A percentile compares a stretch with the other conserved stretches of the same genome.
These are phyloP conservation scores for Amanita muscaria DNA, from an alignment of 768 basidiomycete species.

Conservation along the genomic window DNA sequence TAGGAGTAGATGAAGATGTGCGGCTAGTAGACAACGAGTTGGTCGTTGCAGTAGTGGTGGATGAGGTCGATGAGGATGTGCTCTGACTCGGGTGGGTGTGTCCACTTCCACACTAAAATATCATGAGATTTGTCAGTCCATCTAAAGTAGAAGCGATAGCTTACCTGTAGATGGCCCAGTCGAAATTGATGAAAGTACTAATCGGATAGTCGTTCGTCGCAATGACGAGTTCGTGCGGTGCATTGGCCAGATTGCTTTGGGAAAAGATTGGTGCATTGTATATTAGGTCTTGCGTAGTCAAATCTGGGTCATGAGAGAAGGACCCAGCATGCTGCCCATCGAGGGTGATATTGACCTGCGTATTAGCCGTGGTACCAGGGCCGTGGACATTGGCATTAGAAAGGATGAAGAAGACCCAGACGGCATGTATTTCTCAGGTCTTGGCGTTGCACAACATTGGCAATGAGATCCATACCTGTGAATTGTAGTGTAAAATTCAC, in stretches of 20 bases:
- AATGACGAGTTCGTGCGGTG: constrained; percentile 9
- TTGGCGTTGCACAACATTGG: neutral
- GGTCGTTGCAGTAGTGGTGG: too few species aligned
- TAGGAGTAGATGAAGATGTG: too few species aligned
- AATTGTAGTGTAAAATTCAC: constrained; percentile 13
- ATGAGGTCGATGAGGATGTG: too few species aligned
- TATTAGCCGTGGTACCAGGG: constrained; percentile 12
- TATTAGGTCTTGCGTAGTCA: constrained; percentile 7
- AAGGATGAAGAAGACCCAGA: constrained; percentile 15
- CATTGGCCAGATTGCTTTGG: too few species aligned
- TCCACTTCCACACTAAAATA: neutral
- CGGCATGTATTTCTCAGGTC: constrained; percentile 8
- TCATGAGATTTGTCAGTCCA: too few species aligned
- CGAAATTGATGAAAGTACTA: constrained; percentile 13
- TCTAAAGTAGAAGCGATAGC: too few species aligned
- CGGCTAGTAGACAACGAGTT: too few species aligned
- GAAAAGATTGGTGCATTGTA: constrained; percentile 17
- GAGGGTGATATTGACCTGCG: constrained; percentile 18
- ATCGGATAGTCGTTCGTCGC: constrained; percentile 8
- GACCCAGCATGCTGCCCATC: constrained; percentile 10
- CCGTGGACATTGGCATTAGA: constrained; percentile 9
- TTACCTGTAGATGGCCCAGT: too few species aligned
- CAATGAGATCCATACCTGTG: too few species aligned
- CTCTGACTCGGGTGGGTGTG: too few species aligned
- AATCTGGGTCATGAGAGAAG: constrained; percentile 15